Evolutionary conservation across 176 grass and related monocot species (phyloP).

Genomic region (Triticum aestivum): IWGSC_CS_RefSeq_v2.1 NC_057800.1:344568017-344568516

Average conservation of each 20-base stretch:
- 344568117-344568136: neutral
- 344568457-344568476: neutral
- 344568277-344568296: neutral
- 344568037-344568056: neutral
- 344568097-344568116: neutral
- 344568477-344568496: neutral
- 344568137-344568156: neutral
- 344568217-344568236: neutral
- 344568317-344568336: constrained; percentile 2
- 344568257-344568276: neutral
- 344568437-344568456: neutral
- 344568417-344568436: neutral
- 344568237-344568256: neutral
- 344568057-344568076: constrained; percentile 12
- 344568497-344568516: too few relatives aligned
- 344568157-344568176: neutral
- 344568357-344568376: neutral
- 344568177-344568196: neutral
- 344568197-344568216: neutral
- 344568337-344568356: neutral
- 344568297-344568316: neutral
- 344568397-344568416: neutral
- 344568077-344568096: neutral
- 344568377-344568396: neutral
- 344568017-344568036: neutral